Conservation (phyloP, 1,284 basidiomycete genomes). For the Puccinia hordei region DNA sequence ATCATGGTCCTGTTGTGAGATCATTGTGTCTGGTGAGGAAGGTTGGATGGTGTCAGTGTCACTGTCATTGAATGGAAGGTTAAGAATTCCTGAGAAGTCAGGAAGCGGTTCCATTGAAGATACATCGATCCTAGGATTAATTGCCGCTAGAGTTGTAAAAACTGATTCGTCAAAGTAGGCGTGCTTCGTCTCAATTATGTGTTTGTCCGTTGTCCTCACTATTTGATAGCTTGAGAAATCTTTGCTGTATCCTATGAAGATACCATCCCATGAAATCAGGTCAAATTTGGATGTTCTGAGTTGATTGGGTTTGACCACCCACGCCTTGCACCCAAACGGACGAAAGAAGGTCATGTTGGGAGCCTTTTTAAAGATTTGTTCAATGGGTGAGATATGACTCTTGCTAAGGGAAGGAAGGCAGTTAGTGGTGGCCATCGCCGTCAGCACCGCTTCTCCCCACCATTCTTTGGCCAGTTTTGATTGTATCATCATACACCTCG, state of each 20-base stretch:
- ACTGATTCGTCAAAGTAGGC: not conserved
- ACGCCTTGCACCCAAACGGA: conserved; percentile 1
- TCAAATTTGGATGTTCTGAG: not conserved
- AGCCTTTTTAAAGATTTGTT: not conserved
- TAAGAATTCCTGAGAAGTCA: too few species aligned
- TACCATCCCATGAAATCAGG: not conserved
- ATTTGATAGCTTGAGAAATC: not conserved
- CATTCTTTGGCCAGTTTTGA: too few species aligned
- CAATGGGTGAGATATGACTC: not conserved
- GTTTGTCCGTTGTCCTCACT: too few species aligned
- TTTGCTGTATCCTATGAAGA: not conserved
- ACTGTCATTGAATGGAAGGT: too few species aligned
- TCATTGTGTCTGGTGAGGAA: too few species aligned
- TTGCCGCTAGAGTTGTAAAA: not conserved
- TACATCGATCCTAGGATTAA: too few species aligned
- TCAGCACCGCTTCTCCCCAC: not conserved
- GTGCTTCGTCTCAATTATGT: not conserved
- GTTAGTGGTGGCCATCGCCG: not conserved
- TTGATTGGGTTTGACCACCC: conserved; percentile 7
- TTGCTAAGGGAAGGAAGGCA: not conserved
- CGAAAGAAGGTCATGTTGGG: conserved; percentile 7
- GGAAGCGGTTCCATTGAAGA: too few species aligned
- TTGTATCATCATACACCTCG: too few species aligned
- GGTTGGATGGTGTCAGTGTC: too few species aligned
- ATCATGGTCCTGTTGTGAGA: too few species aligned